These are phyloP conservation scores for Chaetomiaceae sp. DNA, from an alignment of 2,329 filamentous ascomycete genomes.

Conservation along the genomic window DNA sequence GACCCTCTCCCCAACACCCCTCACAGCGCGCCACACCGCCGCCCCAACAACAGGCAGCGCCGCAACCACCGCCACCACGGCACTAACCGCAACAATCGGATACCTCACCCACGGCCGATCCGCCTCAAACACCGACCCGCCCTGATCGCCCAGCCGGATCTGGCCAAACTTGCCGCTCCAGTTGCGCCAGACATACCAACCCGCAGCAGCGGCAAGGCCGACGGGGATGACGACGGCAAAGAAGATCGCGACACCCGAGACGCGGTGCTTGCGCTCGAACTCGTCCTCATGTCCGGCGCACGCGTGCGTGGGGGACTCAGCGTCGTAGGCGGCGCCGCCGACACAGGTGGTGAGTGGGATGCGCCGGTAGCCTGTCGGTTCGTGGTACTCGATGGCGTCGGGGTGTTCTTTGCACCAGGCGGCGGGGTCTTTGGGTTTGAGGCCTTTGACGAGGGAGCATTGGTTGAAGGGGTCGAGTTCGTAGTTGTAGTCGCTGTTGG, in stretches of 20 bases:
- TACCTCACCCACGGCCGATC: slow-evolving; percentile 76
- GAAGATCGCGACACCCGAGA: slow-evolving; percentile 72
- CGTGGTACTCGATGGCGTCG: slow-evolving; percentile 70
- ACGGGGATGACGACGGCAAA: slow-evolving; percentile 78
- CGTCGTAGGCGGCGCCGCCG: slow-evolving; percentile 71
- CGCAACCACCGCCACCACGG: slow-evolving; percentile 53
- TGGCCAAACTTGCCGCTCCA: slow-evolving; percentile 90
- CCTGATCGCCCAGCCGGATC: slow-evolving; percentile 77
- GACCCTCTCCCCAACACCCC: slow-evolving; percentile 46
- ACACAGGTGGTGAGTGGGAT: slow-evolving; percentile 85
- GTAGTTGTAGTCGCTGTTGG: slow-evolving; percentile 81
- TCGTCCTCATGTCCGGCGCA: slow-evolving; percentile 81
- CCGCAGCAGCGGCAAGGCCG: slow-evolving; percentile 61
- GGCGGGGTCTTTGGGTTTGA: slow-evolving; percentile 51
- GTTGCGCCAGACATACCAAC: slow-evolving; percentile 79
- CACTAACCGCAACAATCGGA: slow-evolving; percentile 69
- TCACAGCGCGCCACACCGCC: slow-evolving; percentile 65
- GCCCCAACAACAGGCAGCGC: slow-evolving; percentile 66
- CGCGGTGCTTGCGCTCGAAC: slow-evolving; percentile 61
- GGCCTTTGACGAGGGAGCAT: slow-evolving; percentile 71
- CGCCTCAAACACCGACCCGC: slow-evolving; percentile 49
- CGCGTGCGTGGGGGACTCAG: slow-evolving; percentile 52
- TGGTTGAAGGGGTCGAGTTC: slow-evolving; percentile 71
- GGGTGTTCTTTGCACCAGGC: slow-evolving; percentile 57
- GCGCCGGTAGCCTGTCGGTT: slow-evolving; percentile 81